A percentile compares a stretch with the other conserved stretches of the same genome.
Conservation (phyloP, 805 yeast genomes). For the Wickerhamiella vanderwaltii region DNA sequence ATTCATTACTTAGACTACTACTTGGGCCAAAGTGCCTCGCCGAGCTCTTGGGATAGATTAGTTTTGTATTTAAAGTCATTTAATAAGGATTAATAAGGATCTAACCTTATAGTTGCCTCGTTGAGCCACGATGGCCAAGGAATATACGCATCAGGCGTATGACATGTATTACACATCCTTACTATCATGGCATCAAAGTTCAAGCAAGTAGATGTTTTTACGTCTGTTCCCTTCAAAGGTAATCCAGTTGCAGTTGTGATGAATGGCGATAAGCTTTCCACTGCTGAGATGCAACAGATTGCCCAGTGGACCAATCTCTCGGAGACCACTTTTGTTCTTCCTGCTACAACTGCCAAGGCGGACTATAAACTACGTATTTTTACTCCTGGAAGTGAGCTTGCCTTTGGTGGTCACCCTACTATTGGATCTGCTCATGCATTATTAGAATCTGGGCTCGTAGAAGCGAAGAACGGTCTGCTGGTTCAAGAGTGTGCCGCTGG, state of each 20-base stretch:
- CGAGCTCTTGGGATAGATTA: no score
- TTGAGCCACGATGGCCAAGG: background rate
- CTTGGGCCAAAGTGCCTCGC: no score
- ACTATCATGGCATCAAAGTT: conserved; percentile 10
- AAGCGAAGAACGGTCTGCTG: background rate
- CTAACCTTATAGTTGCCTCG: background rate
- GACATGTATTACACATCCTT: no score
- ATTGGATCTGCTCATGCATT: conserved; percentile 30
- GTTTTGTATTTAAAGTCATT: no score
- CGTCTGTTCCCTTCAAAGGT: conserved; percentile 32
- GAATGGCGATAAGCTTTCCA: conserved; percentile 31
- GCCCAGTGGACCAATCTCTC: conserved; percentile 52
- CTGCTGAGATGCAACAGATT: conserved; percentile 35
- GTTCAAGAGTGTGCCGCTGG: conserved; percentile 19
- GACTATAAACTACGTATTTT: conserved; percentile 42
- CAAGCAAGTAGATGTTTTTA: conserved; percentile 32
- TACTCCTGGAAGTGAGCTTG: conserved; percentile 36
- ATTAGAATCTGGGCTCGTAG: no score
- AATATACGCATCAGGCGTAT: background rate
- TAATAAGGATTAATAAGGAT: no score
- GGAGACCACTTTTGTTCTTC: conserved; percentile 42
- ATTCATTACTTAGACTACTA: conserved; percentile 13
- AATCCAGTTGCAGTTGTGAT: conserved; percentile 45
- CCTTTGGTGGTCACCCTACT: conserved; percentile 56
- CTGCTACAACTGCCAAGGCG: conserved; percentile 30